Base-by-base conservation (phyloP, 495 filamentous ascomycete species). In the Aspergillus conjunctus region DNA sequence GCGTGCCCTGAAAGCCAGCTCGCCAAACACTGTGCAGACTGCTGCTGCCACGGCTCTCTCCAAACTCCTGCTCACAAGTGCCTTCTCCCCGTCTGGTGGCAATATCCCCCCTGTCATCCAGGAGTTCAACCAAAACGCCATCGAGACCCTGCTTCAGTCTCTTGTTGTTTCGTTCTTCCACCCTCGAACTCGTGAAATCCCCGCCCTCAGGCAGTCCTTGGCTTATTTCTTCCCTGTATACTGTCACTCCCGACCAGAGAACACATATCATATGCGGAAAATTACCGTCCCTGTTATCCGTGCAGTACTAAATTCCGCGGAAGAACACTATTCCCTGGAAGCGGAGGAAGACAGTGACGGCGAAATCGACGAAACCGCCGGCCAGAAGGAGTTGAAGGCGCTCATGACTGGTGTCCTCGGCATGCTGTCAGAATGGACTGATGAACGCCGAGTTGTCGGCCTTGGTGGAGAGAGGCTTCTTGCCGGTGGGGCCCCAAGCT, bases 221-320 rank as follows among this genome's bases (percentile, higher is more conserved):
- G 91, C 89, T 54, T 98, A 98, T 71, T 98, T 97, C 81, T 82
- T 98, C 64, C 94, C 94, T 0, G 94, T 97, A 0, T 98, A 95
- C 79, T 92, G 90, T 69, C 95, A 93, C 70, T 90, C 87, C 22
- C 81, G 88, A 11, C 70, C 85, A 10, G 88, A 88, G 43, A 97
- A 97, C 68, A 91, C 92, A 62, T 80, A 85, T 26, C 79, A 88
- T 21, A 93, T 98, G 91, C 83, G 85, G 12, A 66, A 72, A 7
- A 80, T 97, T 8, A 82, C 87, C 6, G 81, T 91, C 6, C 81
- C 85, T 30, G 86, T 91, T 0, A 68, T 96, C 34, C 88, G 88
- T 56, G 81, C 85, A 15, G 74, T 88, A 2, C 65, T 85, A 15
- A 74, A 75, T 39, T 71, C 80, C 4, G 78, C 77, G 2, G 81